Percentiles rank a stretch among this genome's conserved stretches.
phyloP scores from a whole-genome alignment of 2,329 filamentous ascomycete genomes.

The Alternaria incomplexa region DNA sequence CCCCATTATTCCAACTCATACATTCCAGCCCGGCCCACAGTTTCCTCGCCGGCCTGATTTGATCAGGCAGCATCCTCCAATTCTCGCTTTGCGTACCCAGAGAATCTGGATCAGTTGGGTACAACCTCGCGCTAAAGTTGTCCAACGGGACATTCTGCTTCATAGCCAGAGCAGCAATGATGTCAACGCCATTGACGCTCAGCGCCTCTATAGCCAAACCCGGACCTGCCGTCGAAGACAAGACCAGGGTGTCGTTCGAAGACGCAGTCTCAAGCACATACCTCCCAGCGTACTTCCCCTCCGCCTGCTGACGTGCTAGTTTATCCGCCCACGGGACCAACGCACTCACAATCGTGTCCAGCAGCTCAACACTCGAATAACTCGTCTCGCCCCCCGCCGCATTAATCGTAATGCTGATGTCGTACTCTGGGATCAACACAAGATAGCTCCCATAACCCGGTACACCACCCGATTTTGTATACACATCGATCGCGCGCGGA shows the following conservation, averaged over 20 bases:
- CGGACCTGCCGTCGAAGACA: constrained; percentile 18
- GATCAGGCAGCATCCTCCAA: constrained; percentile 28
- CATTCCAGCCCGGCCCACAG: constrained; percentile 29
- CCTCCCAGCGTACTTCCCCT: constrained; percentile 26
- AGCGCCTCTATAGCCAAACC: constrained; percentile 24
- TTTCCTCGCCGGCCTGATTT: constrained; percentile 1
- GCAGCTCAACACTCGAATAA: constrained; percentile 14
- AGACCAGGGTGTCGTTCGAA: constrained; percentile 15
- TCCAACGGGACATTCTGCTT: constrained; percentile 6
- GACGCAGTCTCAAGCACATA: constrained; percentile 17
- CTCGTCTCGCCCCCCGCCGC: constrained; percentile 23
- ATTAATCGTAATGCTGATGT: constrained; percentile 30
- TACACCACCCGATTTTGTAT: constrained; percentile 33
- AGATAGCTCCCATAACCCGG: constrained; percentile 28
- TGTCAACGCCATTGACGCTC: constrained; percentile 22
- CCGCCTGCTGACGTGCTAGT: constrained; percentile 23
- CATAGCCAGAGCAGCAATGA: constrained; percentile 20
- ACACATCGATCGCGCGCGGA: constrained; percentile 30
- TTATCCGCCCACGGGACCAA: constrained; percentile 30
- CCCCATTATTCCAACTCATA: constrained; percentile 27
- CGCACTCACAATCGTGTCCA: constrained; percentile 16
- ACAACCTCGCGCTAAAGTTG: constrained; percentile 27
- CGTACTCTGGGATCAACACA: constrained; percentile 31
- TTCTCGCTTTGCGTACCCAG: constrained; percentile 13
- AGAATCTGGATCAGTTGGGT: constrained; percentile 29